Percentiles rank a stretch among this genome's conserved stretches.
phyloP scores from a whole-genome alignment of 2,329 filamentous ascomycete genomes.

The Aspergillus fischeri region DNA sequence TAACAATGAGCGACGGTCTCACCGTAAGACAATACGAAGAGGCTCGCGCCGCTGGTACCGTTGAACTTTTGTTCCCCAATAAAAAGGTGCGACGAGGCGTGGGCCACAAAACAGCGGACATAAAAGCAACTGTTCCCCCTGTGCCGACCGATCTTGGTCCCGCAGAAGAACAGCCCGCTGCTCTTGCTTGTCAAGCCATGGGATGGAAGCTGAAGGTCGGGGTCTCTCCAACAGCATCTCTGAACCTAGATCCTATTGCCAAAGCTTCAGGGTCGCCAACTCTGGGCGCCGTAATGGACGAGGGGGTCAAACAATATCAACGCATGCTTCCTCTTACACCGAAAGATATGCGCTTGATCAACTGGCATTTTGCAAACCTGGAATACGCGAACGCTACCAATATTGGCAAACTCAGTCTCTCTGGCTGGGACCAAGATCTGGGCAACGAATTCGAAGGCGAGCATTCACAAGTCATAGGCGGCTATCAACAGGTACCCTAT shows the following conservation, averaged over 20 bases:
- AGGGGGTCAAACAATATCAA: conserved; percentile 85
- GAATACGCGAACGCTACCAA: conserved; percentile 96
- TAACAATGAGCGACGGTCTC: conserved; percentile 62
- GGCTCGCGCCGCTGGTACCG: conserved; percentile 56
- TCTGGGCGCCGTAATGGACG: conserved; percentile 85
- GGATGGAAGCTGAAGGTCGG: conserved; percentile 74
- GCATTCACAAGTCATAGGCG: conserved; percentile 88
- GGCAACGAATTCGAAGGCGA: conserved; percentile 96
- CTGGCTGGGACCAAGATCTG: conserved; percentile 93
- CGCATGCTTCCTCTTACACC: conserved; percentile 75
- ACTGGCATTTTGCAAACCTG: conserved; percentile 97
- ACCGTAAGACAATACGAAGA: conserved; percentile 73
- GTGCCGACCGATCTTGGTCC: conserved; percentile 57
- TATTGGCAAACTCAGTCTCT: conserved; percentile 78
- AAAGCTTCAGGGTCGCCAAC: conserved; percentile 62
- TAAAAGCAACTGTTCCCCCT: conserved; percentile 43
- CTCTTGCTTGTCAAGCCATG: conserved; percentile 71
- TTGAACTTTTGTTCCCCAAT: conserved; percentile 39
- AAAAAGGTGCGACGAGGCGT: conserved; percentile 44
- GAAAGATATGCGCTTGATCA: conserved; percentile 84
- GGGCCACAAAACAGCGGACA: conserved; percentile 47
- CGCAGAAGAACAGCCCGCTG: conserved; percentile 66
- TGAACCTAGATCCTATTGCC: conserved; percentile 67
- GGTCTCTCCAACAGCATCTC: conserved; percentile 58
- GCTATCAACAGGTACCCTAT: conserved; percentile 89